Percentiles rank a stretch among this genome's conserved stretches.
Evolutionary conservation across 108 stramenopile species (phyloP).

Genomic region (Skeletonema costatum): DNA sequence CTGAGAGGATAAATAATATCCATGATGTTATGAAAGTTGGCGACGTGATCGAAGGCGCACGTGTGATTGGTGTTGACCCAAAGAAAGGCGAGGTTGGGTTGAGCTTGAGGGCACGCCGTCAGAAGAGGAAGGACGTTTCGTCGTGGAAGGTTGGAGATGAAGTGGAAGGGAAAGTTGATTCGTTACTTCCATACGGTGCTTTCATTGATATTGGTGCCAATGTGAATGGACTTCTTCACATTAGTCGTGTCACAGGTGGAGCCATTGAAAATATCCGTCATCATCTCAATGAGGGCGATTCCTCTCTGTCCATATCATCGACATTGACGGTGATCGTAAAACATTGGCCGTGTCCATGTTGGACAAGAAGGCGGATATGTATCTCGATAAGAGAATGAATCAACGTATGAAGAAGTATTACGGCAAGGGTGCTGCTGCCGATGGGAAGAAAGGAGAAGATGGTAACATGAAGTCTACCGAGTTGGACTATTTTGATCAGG

Average conservation of each 20-base stretch:
- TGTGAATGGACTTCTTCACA: conserved; percentile 45
- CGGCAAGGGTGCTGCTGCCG: conserved; percentile 8
- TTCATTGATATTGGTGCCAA: conserved; percentile 46
- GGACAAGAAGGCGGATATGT: conserved; percentile 45
- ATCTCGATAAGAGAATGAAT: conserved; percentile 31
- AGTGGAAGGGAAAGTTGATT: conserved; percentile 31
- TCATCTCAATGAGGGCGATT: conserved; percentile 51
- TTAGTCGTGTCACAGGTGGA: conserved; percentile 38
- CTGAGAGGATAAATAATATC: conserved; percentile 26
- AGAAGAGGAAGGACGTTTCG: conserved; percentile 26
- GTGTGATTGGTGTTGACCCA: conserved; percentile 34
- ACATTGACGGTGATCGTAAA: conserved; percentile 37
- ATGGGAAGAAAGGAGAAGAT: conserved; percentile 12
- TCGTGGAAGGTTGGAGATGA: conserved; percentile 35
- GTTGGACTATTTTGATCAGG: conserved; percentile 45
- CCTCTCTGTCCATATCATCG: conserved; percentile 38
- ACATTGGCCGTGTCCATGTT: conserved; percentile 50
- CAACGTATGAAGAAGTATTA: conserved; percentile 41
- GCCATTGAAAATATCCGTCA: conserved; percentile 47
- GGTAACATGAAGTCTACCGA: conserved; percentile 30
- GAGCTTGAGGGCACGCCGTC: conserved; percentile 26
- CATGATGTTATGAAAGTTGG: conserved; percentile 25
- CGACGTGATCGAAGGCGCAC: conserved; percentile 21
- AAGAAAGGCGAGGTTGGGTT: conserved; percentile 41
- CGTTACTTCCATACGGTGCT: conserved; percentile 35